Conservation (phyloP, 495 filamentous ascomycete genomes). For the Achaetomiella virescens region DNA sequence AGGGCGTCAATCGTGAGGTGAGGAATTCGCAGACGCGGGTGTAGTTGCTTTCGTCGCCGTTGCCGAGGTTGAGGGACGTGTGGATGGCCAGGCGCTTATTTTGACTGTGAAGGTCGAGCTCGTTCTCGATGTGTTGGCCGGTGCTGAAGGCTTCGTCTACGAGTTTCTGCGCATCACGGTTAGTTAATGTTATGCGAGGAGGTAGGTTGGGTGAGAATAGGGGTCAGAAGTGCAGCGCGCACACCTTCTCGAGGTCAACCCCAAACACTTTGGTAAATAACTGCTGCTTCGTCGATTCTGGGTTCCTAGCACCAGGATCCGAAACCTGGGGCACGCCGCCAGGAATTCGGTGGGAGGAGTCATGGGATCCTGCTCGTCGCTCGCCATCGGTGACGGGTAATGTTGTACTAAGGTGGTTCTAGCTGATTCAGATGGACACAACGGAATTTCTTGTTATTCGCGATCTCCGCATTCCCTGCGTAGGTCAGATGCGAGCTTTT, state of each 20-base stretch:
- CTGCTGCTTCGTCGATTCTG: slow-evolving; percentile 28
- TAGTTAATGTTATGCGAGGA: neutral
- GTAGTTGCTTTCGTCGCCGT: slow-evolving; percentile 12
- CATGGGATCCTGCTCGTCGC: neutral
- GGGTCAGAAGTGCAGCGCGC: neutral
- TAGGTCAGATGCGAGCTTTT: slow-evolving; percentile 1
- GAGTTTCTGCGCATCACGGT: slow-evolving; percentile 9
- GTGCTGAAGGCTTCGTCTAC: slow-evolving; percentile 18
- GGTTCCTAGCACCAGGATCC: slow-evolving; percentile 26
- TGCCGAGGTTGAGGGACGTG: slow-evolving; percentile 21
- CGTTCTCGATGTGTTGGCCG: slow-evolving; percentile 19
- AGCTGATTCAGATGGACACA: neutral
- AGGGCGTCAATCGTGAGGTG: neutral
- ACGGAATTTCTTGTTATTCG: neutral
- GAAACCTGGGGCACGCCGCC: slow-evolving; percentile 23
- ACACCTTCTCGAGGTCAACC: slow-evolving; percentile 25
- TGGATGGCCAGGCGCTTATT: slow-evolving; percentile 22
- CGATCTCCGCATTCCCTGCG: neutral
- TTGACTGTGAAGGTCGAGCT: slow-evolving; percentile 21
- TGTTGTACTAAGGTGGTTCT: neutral
- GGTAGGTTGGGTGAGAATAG: neutral
- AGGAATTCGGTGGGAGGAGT: slow-evolving; percentile 18
- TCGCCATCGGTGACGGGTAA: neutral
- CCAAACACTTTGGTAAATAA: slow-evolving; percentile 26
- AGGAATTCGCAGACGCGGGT: slow-evolving; percentile 16